Evolutionary conservation across 257 asterid genomes (phyloP), one percentile per base, ranked within the genome.

Genomic region (Cruciata laevipes): DNA sequence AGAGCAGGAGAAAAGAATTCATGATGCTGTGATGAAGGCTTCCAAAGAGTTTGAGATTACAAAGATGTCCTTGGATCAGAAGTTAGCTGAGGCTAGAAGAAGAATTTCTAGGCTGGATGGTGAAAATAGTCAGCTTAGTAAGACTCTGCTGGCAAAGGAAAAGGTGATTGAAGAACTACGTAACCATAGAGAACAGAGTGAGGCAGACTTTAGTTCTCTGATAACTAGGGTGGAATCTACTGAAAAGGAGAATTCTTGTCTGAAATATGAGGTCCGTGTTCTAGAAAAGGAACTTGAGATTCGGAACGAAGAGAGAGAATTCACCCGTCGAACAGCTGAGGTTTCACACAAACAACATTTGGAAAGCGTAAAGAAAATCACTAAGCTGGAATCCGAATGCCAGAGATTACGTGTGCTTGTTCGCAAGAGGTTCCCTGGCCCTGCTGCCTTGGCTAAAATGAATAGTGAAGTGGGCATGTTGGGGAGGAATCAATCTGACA

Each of bases 271-370:
- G 85, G 76, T 87, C 49, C 83, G 83, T 40, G 86, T 89, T 71
- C 85, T 84, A 44, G 95, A 89, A 72, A 89, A 89, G 80, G 95
- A 92, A 81, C 89, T 82, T 30, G 91, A 85, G 68, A 85, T 92
- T 74, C 81, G 97, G 65, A 92, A 80, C 25, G 96, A 89, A 79
- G 98, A 92, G 83, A 82, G 91, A 69, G 97, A 92, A 75, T 80
- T 81, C 71, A 83, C 76, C 69, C 80, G 81, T 31, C 86, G 96
- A 71, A 75, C 86, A 52, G 82, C 90, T 73, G 96, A 84, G 23
- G 78, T 73, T 67, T 77, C 85, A 47, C 87, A 83, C 33, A 88
- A 72, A 71, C 80, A 89, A 73, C 84, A 87, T 62, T 77, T 75
- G 72, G 96, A 86, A 75, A 84, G 84, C 65, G 82, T 69, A 0